Base-by-base conservation (phyloP, 2,329 filamentous ascomycete species). In the Talaromyces sp. region DNA sequence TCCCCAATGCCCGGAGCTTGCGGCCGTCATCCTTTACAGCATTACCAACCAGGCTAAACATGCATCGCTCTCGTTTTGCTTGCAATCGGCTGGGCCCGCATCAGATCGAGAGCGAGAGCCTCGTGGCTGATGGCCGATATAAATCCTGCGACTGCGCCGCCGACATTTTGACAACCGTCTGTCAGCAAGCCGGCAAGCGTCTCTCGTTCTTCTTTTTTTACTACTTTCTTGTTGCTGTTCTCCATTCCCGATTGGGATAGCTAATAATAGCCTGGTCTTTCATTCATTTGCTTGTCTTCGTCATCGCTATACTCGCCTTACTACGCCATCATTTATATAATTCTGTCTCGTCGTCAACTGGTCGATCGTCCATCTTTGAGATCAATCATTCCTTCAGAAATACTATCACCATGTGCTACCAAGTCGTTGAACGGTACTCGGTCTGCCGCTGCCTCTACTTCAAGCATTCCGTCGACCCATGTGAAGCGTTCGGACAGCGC, bases 361-460 rank as follows among this genome's bases (percentile, higher is more conserved):
- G 22, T 22, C 22, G 22, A 22, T 22, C 33, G 8, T n/a, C 36
- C n/a, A 17, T n/a, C 17, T 8, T n/a, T 17, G 15, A 30, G 28
- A 30, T 30, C 28, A 30, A 36, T 10, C 33, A 36, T 15, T 36
- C 33, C 2, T 15, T 36, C n/a, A 5, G n/a, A 39, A 2, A 39
- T 7, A 8, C 5, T 7, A 44, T n/a, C 44, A 13, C 19, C 5
- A 96, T 96, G 92, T 96, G 92, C 72, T 93, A 91, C 72, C 90
- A 93, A 78, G 78, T 96, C 64, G 81, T 93, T 69, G 92, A 96
- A 76, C 84, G 91, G 62, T 96, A 92, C 81, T 88, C 92, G 60
- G 90, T 89, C 60, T 96, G 92, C 82, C 85, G 87, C 65, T 96
- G 92, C 78, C 83, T 93, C 68, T 96, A 96, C 81, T 91, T 93